Base-by-base conservation (phyloP, 305 asterid species). In the Euphrasia arctica region DNA sequence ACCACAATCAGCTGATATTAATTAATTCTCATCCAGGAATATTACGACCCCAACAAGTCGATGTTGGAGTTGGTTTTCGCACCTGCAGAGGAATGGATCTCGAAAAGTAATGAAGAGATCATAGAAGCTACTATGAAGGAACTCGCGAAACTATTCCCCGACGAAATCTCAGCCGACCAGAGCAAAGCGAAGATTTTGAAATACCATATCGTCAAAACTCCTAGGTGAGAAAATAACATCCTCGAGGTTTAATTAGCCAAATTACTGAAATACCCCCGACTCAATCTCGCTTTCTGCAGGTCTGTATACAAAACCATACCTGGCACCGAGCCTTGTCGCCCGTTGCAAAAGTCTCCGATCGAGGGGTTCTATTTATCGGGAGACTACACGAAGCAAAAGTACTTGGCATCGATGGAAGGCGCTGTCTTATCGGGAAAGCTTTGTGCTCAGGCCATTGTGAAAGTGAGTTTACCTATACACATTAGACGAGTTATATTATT, bases 321-420 rank as follows among this genome's bases (percentile, higher is more conserved):
- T 5, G 99, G 96, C 60, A 66, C 93, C 8, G 99, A 94, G 80
- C 96, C 93, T 8, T 88, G 91, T 55, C 95, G 99, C 10, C 99
- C 99, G 9, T 74, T 88, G 60, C 98, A 94, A 72, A 86, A 77
- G 71, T 91, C 99, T 60, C 98, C 99, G 3, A 69, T 94, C 28
- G 81, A 83, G 60, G 98, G 98, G 58, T 94, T 94, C 76, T 94
- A 94, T 74, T 77, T 94, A 73, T 96, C 99, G 5, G 99, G 99
- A 28, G 99, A 94, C 77, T 94, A 94, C 65, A 94, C 99, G 11
- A 94, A 94, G 81, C 99, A 94, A 62, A 94, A 90, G 52, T 94
- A 94, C 79, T 82, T 94, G 80, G 98, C 99, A n/a, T 94, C 99
- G 9, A 94, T 94, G 99, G 99, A 94, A 85, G 99, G 99, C 10